Conservation (phyloP, 2,329 filamentous ascomycete species). For the Fusarium acutatum region DNA sequence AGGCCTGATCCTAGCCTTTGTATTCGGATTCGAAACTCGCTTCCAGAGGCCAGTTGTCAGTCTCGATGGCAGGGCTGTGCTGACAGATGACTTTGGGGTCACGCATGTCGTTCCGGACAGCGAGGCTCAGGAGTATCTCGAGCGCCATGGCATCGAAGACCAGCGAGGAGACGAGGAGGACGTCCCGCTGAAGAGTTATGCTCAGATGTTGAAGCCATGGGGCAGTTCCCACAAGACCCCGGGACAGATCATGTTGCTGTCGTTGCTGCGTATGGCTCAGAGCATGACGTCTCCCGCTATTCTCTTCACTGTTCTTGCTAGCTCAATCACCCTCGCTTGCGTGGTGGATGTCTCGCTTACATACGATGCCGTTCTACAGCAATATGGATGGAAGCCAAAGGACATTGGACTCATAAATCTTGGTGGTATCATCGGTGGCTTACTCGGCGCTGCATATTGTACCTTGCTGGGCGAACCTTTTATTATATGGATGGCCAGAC, state of each 20-base stretch:
- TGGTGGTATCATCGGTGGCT: fast-evolving
- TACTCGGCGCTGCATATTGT: not conserved
- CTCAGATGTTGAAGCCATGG: not conserved
- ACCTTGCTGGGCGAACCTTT: not conserved
- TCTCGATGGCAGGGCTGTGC: not conserved
- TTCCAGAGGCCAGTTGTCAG: not conserved
- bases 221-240: not conserved
- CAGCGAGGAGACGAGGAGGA: fast-evolving
- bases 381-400: not conserved
- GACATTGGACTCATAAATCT: not conserved
- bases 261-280: fast-evolving
- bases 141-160: not conserved
- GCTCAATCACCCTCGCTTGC: not conserved
- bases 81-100: not conserved
- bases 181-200: not conserved
- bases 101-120: not conserved
- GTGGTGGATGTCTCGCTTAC: not conserved
- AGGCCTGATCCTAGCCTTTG: fast-evolving
- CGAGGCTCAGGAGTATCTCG: not conserved
- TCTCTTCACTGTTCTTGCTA: not conserved
- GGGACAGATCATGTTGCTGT: not conserved
- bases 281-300: not conserved
- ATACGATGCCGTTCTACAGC: not conserved
- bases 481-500: not conserved
- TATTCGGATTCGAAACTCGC: fast-evolving